Conservation (phyloP, 164 flowering plant species). For the Paratinospora sagittata region DNA sequence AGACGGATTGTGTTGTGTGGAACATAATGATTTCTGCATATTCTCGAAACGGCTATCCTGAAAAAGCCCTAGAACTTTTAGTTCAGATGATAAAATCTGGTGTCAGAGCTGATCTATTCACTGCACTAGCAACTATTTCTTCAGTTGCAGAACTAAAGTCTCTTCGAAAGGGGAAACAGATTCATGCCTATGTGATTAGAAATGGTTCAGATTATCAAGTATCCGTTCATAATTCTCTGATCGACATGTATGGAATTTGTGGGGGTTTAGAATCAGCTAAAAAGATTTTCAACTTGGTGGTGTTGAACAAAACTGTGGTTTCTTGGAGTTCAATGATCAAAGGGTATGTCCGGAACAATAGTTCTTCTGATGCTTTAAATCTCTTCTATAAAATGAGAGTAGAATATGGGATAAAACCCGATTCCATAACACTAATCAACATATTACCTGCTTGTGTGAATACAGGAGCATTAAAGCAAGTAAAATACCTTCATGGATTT, state of each 20-base stretch:
- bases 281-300: constrained; percentile 41
- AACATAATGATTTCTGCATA: constrained; percentile 47
- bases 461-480: constrained; percentile 40
- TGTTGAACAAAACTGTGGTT: constrained; percentile 41
- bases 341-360: constrained; percentile 38
- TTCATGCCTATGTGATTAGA: constrained; percentile 62
- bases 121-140: constrained; percentile 41
- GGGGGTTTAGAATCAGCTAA: constrained; percentile 35
- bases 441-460: constrained; percentile 57
- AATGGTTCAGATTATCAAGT: constrained; percentile 45
- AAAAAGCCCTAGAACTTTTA: constrained; percentile 33
- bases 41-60: constrained; percentile 32
- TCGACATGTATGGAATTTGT: constrained; percentile 51
- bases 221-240: constrained; percentile 58
- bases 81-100: constrained; percentile 35
- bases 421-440: constrained; percentile 39
- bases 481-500: constrained; percentile 47
- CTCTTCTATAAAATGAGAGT: constrained; percentile 41
- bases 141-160: constrained; percentile 41
- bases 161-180: constrained; percentile 46
- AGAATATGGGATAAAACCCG: constrained; percentile 30
- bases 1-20: constrained; percentile 50
- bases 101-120: constrained; percentile 41
- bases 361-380: constrained; percentile 33
- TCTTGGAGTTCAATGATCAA: constrained; percentile 52